Evolutionary conservation across 768 basidiomycete genomes (phyloP), one percentile per base, ranked within the genome.

Genomic region (Boletus barrowsii): DNA sequence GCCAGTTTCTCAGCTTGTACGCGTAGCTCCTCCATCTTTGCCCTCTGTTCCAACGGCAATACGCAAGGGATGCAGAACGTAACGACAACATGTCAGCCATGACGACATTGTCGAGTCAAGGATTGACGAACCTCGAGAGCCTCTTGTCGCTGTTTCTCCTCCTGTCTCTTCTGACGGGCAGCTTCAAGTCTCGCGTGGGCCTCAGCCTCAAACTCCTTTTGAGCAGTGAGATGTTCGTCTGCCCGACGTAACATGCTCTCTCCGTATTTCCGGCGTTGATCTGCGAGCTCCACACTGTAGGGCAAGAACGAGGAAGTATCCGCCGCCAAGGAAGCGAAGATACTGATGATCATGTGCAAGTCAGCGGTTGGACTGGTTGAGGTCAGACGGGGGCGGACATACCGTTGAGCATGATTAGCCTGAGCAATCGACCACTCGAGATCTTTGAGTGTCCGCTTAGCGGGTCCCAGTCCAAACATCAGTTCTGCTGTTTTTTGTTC

Each of bases 401-500:
- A 93, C 93, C 87, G 87, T 69, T 93, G 92, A 6, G 95, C 93
- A 62, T 93, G 87, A 18, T 78, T 76, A 11, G 93, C 94, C 54
- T 92, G 88, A 39, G 85, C 82, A 50, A 93, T 84, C 3, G 87
- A 91, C 43, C 76, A 76, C 56, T 88, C 79, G 20, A 98, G 77
- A 57, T 98, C 93, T 51, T 82, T 83, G 10, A 94, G 76, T 2
- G 88, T 83, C 18, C 96, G 86, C 68, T 93, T 93, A 26, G 83
- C 76, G 1, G 87, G 80, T 1, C 79, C 77, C 24, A 95, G 72
- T 1, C 83, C 78, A 59, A 93, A 86, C 24, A 98, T 73, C 73
- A 98, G 79, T 69, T 98, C 96, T 0, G 93, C 90, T 0, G 90
- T 87, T 71, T 98, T 98, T 68, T 99, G 97, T 70, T 95, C 87